Conservation (phyloP, 495 filamentous ascomycete species). For the Recurvomyces mirabilis region DNA sequence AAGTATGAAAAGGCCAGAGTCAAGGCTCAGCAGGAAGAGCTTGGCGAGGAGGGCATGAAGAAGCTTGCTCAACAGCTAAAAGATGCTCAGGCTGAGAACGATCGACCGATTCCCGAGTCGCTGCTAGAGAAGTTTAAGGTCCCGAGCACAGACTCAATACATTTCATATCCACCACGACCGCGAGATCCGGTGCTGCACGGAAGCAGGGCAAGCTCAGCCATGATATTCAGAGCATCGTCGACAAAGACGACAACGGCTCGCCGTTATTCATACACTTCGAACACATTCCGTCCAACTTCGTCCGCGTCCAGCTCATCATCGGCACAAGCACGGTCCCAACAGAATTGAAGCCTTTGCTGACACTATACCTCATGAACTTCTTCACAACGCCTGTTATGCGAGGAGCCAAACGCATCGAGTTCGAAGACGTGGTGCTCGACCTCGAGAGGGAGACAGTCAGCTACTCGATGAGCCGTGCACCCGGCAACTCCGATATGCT, state of each 20-base stretch:
- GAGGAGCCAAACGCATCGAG: constrained; percentile 64
- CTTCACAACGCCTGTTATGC: constrained; percentile 78
- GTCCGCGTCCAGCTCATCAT: constrained; percentile 69
- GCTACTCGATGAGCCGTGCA: constrained; percentile 59
- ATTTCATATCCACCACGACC: constrained; percentile 83
- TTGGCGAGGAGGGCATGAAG: constrained; percentile 58
- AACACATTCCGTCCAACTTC: constrained; percentile 83
- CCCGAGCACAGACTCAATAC: constrained; percentile 73
- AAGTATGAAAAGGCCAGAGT: constrained; percentile 50
- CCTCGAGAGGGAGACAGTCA: constrained; percentile 81
- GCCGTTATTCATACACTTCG: constrained; percentile 92
- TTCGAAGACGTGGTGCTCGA: constrained; percentile 88
- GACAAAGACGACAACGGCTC: constrained; percentile 52
- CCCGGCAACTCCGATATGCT: constrained; percentile 68
- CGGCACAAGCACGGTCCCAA: constrained; percentile 60
- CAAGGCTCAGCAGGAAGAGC: constrained; percentile 46
- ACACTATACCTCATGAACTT: constrained; percentile 80
- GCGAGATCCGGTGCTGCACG: constrained; percentile 74
- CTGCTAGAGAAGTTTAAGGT: constrained; percentile 71
- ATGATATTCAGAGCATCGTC: constrained; percentile 62
- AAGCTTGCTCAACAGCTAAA: constrained; percentile 65
- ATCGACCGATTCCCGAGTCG: constrained; percentile 64
- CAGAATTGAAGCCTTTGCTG: constrained; percentile 67
- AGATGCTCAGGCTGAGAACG: constrained; percentile 66
- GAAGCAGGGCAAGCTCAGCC: constrained; percentile 52